Evolutionary conservation across 2,329 filamentous ascomycete genomes (phyloP).

Genomic region (Pleochaeta shiraiana): DNA sequence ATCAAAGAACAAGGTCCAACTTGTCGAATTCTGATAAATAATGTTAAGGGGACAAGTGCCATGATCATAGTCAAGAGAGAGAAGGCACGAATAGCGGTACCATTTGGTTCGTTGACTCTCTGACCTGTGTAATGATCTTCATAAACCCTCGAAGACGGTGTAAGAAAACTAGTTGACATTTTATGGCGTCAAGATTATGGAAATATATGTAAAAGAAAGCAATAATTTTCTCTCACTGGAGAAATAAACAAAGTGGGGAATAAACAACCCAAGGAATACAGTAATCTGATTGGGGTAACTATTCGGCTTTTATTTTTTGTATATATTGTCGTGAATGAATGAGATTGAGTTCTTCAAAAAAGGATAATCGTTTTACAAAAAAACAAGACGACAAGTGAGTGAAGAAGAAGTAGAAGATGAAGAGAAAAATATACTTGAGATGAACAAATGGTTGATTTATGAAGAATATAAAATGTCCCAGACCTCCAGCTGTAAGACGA

Average conservation of each 20-base stretch:
- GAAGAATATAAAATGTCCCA: not conserved
- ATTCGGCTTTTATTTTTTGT: no score
- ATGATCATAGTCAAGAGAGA: not conserved
- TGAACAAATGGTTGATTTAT: not conserved
- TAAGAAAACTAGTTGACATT: not conserved
- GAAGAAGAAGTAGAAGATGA: not conserved
- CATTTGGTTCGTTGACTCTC: not conserved
- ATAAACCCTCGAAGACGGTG: not conserved
- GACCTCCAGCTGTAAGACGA: not conserved
- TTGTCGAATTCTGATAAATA: not conserved
- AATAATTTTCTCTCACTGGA: not conserved
- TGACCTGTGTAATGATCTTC: not conserved
- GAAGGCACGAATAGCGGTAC: not conserved
- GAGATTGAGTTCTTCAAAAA: not conserved
- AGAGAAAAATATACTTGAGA: not conserved
- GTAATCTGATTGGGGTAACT: no score
- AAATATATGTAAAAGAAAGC: not conserved
- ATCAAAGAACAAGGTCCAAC: slow-evolving; percentile 3
- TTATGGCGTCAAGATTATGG: not conserved
- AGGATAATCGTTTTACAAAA: not conserved
- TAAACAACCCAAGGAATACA: not conserved
- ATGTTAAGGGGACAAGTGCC: not conserved
- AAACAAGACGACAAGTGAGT: not conserved
- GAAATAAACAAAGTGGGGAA: not conserved
- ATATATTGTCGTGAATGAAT: not conserved